These are phyloP conservation scores for Tylopilus sp. DNA, from an alignment of 1,284 basidiomycete genomes.

Conservation along the genomic window DNA sequence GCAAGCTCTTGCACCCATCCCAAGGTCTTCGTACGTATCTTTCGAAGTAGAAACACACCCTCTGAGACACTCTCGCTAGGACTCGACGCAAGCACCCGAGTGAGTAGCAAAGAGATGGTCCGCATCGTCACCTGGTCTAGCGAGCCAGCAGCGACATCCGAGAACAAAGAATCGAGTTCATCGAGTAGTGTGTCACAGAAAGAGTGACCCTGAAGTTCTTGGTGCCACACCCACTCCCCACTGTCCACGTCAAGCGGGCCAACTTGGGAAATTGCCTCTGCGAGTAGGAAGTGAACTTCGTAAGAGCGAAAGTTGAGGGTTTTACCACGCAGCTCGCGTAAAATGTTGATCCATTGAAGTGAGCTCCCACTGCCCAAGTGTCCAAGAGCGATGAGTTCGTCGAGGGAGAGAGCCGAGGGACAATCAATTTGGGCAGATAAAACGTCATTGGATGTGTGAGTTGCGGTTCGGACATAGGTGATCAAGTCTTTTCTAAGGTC, in stretches of 20 bases:
- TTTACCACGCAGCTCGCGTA: slow-evolving; percentile 50
- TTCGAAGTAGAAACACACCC: slow-evolving; percentile 29
- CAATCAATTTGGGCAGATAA: slow-evolving; percentile 53
- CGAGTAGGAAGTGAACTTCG: slow-evolving; percentile 51
- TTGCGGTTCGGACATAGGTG: neutral
- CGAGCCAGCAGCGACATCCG: slow-evolving; percentile 49
- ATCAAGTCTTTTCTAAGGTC: neutral
- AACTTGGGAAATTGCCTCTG: slow-evolving; percentile 55
- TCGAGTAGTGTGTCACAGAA: slow-evolving; percentile 48
- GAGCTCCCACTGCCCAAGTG: slow-evolving; percentile 53
- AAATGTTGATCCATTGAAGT: slow-evolving; percentile 63
- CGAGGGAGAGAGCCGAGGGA: slow-evolving; percentile 46
- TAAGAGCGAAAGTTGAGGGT: slow-evolving; percentile 47
- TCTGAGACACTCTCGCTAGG: slow-evolving; percentile 10
- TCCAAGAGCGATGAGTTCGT: slow-evolving; percentile 56
- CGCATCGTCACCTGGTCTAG: slow-evolving; percentile 46
- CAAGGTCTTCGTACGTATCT: slow-evolving; percentile 43
- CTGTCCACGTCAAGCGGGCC: slow-evolving; percentile 40
- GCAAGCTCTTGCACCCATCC: slow-evolving; percentile 49
- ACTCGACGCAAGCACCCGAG: slow-evolving; percentile 47
- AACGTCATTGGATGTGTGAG: slow-evolving; percentile 52
- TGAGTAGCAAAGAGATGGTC: slow-evolving; percentile 45
- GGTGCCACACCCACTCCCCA: slow-evolving; percentile 43
- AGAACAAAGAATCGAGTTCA: slow-evolving; percentile 43
- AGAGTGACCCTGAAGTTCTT: slow-evolving; percentile 34